Conservation (phyloP, 345 rosid species). For the Zanthoxylum bungeanum region DNA sequence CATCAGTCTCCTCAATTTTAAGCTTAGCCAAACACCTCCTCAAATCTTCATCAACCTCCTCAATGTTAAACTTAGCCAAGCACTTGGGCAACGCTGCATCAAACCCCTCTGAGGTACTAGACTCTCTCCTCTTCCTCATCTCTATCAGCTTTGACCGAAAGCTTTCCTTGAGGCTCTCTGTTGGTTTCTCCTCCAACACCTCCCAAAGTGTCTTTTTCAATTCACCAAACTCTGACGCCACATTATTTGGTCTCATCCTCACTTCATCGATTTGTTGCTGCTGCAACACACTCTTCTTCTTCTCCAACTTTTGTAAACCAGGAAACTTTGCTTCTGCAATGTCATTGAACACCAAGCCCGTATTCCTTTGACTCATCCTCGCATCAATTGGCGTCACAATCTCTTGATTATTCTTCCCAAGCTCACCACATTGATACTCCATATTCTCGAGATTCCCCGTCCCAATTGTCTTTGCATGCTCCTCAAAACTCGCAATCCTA, state of each 20-base stretch:
- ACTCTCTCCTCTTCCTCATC: slow-evolving; percentile 43
- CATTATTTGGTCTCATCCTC: neutral
- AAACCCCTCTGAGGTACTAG: slow-evolving; percentile 61
- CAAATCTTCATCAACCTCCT: neutral
- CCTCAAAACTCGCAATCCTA: slow-evolving; percentile 66
- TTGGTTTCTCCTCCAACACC: neutral
- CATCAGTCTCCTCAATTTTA: neutral
- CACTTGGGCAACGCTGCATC: neutral
- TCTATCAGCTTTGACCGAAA: slow-evolving; percentile 60
- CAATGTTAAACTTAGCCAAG: neutral
- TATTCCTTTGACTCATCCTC: slow-evolving; percentile 77
- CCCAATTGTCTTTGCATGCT: slow-evolving; percentile 79
- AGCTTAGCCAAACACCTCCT: neutral
- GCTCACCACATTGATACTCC: slow-evolving; percentile 79
- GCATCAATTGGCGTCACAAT: slow-evolving; percentile 80
- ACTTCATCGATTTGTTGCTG: slow-evolving; percentile 30
- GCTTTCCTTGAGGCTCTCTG: slow-evolving; percentile 29
- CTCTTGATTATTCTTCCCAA: slow-evolving; percentile 81
- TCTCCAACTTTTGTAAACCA: slow-evolving; percentile 48
- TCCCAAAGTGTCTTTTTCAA: neutral
- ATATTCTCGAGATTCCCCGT: no score
- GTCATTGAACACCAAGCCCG: slow-evolving; percentile 87
- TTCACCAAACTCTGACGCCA: neutral
- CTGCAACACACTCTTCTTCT: slow-evolving; percentile 39
- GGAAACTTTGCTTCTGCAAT: slow-evolving; percentile 48